Evolutionary conservation across 345 rosid genomes (phyloP), one percentile per base, ranked within the genome.

Genomic region (Turnera subulata): DNA sequence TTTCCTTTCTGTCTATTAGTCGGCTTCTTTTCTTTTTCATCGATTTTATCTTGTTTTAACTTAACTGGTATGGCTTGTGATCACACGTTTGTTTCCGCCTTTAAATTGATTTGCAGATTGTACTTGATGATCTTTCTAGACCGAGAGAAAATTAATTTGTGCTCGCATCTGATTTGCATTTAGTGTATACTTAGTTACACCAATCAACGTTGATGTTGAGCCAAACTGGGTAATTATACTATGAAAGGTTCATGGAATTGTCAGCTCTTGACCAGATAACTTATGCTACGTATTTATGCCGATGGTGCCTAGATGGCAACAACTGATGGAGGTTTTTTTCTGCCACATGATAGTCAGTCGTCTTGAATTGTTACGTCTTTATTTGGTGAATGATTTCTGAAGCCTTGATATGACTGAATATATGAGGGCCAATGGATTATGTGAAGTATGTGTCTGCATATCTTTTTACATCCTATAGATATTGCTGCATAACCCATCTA

Each of bases 91-190:
- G 51, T 13, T 48, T 37, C 6, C 2, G 32, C 51, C 50, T 53
- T 55, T 46, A 61, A 46, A 19, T 40, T 68, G 69, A 33, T 82
- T 71, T 58, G 43, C 75, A 92, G 98, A 80, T 80, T 70, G 98
- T 92, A 62, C 80, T 92, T 72, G 97, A 92, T 80, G 97, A 92
- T 66, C 97, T 92, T 73, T 78, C 79, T 49, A 83, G 98, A 70
- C 97, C 98, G 62, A 84, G 97, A 71, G 98, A 92, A 76, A 95
- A n/a, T n/a, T n/a, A 91, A 62, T 84, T 92, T 72, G 93, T 92
- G 60, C 89, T 92, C 64, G 93, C 98, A 61, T 84, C 97, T 73
- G 98, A 92, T 79, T 75, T 92, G 78, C 98, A 92, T 80, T 64
- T 92, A 63, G 97, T 92, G 69, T 92, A n/a, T n/a, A 84, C 77